These are phyloP conservation scores for Paramecium sexaurelia DNA, from an alignment of 73 alveolate species.

Conservation along the genomic window DNA sequence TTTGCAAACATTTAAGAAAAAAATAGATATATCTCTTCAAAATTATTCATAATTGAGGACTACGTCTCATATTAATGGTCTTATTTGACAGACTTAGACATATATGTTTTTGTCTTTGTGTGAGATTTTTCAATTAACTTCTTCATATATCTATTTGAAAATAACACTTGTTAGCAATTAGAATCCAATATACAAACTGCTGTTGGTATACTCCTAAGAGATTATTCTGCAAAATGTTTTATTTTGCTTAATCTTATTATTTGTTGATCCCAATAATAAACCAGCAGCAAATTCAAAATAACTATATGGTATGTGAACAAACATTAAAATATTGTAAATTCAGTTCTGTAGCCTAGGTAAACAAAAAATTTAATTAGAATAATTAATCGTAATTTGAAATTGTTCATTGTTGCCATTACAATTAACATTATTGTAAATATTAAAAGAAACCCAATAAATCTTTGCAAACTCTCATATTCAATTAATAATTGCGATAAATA, in stretches of 20 bases:
- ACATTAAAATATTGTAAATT: neutral
- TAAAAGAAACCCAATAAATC: neutral
- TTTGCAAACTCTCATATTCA: neutral
- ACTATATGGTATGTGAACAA: neutral
- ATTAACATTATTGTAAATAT: neutral
- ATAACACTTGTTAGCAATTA: neutral
- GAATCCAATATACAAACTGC: conserved; percentile 28
- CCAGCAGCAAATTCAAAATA: neutral
- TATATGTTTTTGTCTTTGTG: neutral
- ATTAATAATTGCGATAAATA: neutral
- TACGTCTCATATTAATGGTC: neutral
- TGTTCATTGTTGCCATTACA: neutral
- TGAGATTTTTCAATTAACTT: neutral
- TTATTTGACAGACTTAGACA: neutral
- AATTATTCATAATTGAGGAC: neutral
- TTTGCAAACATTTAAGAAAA: neutral
- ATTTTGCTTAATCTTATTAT: neutral
- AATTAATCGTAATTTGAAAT: neutral
- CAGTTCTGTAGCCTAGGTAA: neutral
- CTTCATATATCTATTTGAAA: neutral
- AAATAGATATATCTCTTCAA: neutral
- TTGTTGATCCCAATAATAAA: conserved; percentile 38
- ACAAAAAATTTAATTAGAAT: neutral
- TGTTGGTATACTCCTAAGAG: conserved; percentile 3
- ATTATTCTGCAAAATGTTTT: neutral